Conservation (phyloP, 768 basidiomycete species). For the Suillus alpinus region DNA sequence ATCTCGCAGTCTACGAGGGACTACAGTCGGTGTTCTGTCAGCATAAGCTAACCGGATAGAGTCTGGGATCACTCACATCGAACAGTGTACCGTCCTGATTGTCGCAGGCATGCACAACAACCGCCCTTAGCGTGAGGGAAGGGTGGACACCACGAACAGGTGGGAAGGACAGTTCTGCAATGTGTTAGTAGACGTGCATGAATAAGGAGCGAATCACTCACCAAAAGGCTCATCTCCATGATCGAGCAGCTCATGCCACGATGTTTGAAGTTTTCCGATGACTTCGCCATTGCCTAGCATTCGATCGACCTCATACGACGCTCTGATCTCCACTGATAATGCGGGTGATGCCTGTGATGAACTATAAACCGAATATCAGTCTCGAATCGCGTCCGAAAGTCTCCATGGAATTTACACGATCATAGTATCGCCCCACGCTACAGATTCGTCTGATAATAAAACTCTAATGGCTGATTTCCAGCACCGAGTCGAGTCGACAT, state of each 20-base stretch:
- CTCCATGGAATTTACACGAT: background rate
- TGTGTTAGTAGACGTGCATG: background rate
- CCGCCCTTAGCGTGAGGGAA: too few relatives aligned
- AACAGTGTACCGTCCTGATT: background rate
- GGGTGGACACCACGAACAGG: background rate
- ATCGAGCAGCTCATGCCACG: background rate
- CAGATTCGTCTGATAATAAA: too few relatives aligned
- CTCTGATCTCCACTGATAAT: background rate
- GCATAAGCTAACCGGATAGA: background rate
- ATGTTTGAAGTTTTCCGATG: background rate
- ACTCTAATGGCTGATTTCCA: too few relatives aligned
- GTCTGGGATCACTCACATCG: background rate
- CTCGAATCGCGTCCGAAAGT: background rate
- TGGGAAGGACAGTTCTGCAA: background rate
- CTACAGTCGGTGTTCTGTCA: background rate
- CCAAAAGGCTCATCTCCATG: background rate
- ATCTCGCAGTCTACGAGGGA: background rate
- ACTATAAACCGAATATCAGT: background rate
- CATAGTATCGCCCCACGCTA: too few relatives aligned
- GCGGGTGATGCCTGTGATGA: background rate
- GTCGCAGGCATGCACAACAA: background rate
- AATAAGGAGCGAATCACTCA: background rate
- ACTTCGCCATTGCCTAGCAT: background rate
- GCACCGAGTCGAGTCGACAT: too few relatives aligned
- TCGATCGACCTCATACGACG: background rate